Base-by-base conservation (phyloP, 2,329 filamentous ascomycete genomes). In the Lecanosticta acicola region DNA sequence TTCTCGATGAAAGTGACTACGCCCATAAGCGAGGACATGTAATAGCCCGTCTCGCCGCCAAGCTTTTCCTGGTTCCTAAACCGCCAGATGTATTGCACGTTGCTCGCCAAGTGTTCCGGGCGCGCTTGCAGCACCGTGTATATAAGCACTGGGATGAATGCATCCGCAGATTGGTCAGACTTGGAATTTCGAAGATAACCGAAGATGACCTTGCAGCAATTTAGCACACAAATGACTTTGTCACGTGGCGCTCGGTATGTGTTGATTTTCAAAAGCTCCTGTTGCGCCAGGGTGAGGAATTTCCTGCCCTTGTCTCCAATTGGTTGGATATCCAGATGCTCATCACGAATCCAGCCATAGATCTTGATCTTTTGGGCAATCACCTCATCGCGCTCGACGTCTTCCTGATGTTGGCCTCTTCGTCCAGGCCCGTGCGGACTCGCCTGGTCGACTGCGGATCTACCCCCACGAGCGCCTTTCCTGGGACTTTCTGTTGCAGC, bases 171-270 rank as follows among this genome's bases (percentile, higher is more conserved):
- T 17, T 90, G 91, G 64, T 98, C 93, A 1, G 85, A 85, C 67
- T 94, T 94, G 43, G 87, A 83, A 64, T 96, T 94, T 56, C 91
- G 90, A 42, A 98, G 73, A 39, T 95, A 80, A 14, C 91, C 93
- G 67, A 98, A 97, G 53, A 98, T 97, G 53, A 98, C 94, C 69
- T 98, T 98, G 79, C 93, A 98, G 71, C 90, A 96, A 69, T 98
- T 98, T 45, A 98, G 72, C 37, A 97, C 88, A 66, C 93, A 98
- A 40, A 98, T 97, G 45, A 98, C 93, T 69, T 98, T 98, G 72
- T 98, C 93, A 58, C 93, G 76, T 3, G 93, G 93, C n/a, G 93
- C 93, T 56, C 94, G 81, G 64, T 98, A 98, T 7, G 87, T 93
- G 62, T 91, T 94, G 62, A 98, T 96, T 67, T 98, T 98, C 32